A percentile compares a stretch with the other conserved stretches of the same genome.
These are phyloP conservation scores for Cupressus sempervirens DNA, from an alignment of 75 land plant species.

Conservation along the genomic window DNA sequence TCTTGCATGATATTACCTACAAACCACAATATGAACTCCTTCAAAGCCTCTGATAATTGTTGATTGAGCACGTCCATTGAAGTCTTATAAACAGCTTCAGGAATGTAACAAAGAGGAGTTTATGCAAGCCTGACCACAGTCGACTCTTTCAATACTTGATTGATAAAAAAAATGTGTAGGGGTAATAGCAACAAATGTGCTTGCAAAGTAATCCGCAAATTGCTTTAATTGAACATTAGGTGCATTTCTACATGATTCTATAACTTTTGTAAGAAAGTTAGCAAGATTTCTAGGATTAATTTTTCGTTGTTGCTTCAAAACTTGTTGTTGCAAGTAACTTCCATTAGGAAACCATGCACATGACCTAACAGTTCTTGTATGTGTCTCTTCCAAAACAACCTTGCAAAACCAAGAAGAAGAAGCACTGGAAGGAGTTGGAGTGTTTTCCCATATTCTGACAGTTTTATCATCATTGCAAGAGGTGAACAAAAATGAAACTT, in stretches of 20 bases:
- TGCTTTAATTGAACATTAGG: slow-evolving; percentile 80
- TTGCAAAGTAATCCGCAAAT: slow-evolving; percentile 93
- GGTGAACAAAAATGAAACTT: too few relatives aligned
- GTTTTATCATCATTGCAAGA: too few relatives aligned
- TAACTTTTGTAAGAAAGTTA: too few relatives aligned
- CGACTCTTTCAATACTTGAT: slow-evolving; percentile 74
- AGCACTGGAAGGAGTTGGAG: too few relatives aligned
- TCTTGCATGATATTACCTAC: slow-evolving; percentile 66
- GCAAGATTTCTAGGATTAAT: too few relatives aligned
- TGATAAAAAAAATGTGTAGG: slow-evolving; percentile 74
- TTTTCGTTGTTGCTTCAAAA: too few relatives aligned
- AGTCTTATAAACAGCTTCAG: slow-evolving; percentile 71
- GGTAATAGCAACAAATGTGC: slow-evolving; percentile 44
- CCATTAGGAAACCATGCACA: too few relatives aligned
- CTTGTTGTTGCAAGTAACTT: too few relatives aligned
- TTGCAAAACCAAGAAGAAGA: too few relatives aligned
- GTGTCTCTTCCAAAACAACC: too few relatives aligned
- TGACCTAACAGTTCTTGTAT: too few relatives aligned
- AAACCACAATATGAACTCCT: slow-evolving; percentile 59
- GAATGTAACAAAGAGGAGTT: slow-evolving; percentile 65
- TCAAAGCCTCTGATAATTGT: slow-evolving; percentile 57
- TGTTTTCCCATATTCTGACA: too few relatives aligned
- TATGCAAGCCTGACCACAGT: slow-evolving; percentile 65
- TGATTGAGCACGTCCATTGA: slow-evolving; percentile 72
- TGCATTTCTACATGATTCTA: slow-evolving; percentile 43